Evolutionary conservation across 2,329 filamentous ascomycete species (phyloP), one percentile per base, ranked within the genome.

Genomic region (Talaromyces albobiverticillius): DNA sequence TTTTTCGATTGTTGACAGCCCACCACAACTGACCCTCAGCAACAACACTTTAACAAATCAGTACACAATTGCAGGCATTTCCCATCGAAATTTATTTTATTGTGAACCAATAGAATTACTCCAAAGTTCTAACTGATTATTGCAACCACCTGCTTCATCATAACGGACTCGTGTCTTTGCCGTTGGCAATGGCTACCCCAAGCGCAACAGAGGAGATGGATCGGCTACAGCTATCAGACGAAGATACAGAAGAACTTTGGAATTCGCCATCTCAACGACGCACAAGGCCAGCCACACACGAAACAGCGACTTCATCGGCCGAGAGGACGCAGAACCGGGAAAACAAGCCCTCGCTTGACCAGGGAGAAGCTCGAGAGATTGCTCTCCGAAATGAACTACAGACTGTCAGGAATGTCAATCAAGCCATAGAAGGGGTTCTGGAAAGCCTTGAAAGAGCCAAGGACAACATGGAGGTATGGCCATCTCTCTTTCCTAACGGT

Each of bases 381-480:
- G 82, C 84, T 13, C 76, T 99, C 62, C 86, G 83, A 14, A 85
- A 82, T 53, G 94, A 99, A 72, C 76, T 97, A 25, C 86, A 91
- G 59, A 88, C 86, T 46, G 86, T 99, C 29, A 85, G 87, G 55
- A 87, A 87, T 62, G 89, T 97, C 67, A 99, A 99, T 72, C 82
- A 86, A 62, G 87, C 91, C 38, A 89, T 99, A 57, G 90, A 96
- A 60, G 72, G 74, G 5, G 69, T 78, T 11, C 58, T 79, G 16
- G 63, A 66, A 32, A 79, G 76, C 47, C 65, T 79, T 14, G 72
- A 75, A 51, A 70, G 69, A 41, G 77, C 77, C 14, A 78, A 76
- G 59, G 71, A 68, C 16, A 79, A 79, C 55, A 78, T 79, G 75
- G 73, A 75, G 66, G 76, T 78, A 68, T 49, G 67, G n/a, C n/a